Evolutionary conservation across 2,329 filamentous ascomycete genomes (phyloP), one percentile per base, ranked within the genome.

Genomic region (Didymella keratinophila): DNA sequence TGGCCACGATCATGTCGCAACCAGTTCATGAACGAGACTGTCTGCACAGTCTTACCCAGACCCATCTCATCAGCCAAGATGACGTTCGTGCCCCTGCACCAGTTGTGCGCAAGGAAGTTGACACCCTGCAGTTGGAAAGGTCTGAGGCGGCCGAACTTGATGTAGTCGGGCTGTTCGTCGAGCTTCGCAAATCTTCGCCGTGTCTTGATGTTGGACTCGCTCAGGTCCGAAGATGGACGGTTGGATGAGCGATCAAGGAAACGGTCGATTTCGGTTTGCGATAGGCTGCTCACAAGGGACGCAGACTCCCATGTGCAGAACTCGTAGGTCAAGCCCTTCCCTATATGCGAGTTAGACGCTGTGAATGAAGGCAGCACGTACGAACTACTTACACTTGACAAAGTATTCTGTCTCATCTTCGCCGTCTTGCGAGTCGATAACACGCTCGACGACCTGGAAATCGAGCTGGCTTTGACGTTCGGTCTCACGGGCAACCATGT

Each of bases 31-130:
- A 98, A 98, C 0, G 94, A 89, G 27, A 99, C 93, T 0, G 94
- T 97, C 79, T 99, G 95, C 0, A 99, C 95, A 0, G 95, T 99
- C 80, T 99, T 99, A 27, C 95, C 95, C 14, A 99, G 84, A 69
- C 95, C 95, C 95, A 99, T 99, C 79, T 99, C 95, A 74, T 99
- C 95, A 47, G 95, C 95, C 52, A 99, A 85, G 69, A 99, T 97
- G 72, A 98, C 95, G 69, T 98, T 99, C 76, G 95, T 95, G 54
- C 88, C 89, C 71, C 90, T 89, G 52, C 91, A 92, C 96, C 96
- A 99, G 78, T 98, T 97, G 78, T 96, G 92, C 44, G 92, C 92
- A 62, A 99, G 82, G 78, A 97, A 99, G 80, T 98, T 98, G 60
- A 99, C 82, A 28, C 96, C 95, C 65, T 90, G 92, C 69, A 98